These are phyloP conservation scores for Dactylellina haptotyla DNA, from an alignment of 2,329 filamentous ascomycete genomes.

Conservation along the genomic window DNA sequence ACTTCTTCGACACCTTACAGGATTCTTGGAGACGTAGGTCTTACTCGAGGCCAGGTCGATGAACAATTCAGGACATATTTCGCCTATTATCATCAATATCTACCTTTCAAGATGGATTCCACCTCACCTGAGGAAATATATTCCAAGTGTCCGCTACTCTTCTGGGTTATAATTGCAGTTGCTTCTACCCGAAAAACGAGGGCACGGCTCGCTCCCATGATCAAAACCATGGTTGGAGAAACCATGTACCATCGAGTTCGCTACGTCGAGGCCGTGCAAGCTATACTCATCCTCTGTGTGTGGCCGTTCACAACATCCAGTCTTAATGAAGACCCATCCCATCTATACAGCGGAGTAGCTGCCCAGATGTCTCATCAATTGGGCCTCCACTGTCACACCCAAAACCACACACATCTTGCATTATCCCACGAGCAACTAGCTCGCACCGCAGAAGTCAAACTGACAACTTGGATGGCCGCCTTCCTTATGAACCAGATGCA, in stretches of 20 bases:
- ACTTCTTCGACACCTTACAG: constrained; percentile 23
- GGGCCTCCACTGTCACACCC: constrained; percentile 23
- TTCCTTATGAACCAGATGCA: constrained; percentile 31
- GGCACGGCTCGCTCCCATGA: constrained; percentile 23
- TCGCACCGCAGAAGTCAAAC: constrained; percentile 17
- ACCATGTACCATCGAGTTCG: constrained; percentile 5
- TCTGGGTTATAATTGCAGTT: constrained; percentile 32
- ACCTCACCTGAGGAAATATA: constrained; percentile 29
- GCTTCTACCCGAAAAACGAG: constrained; percentile 24
- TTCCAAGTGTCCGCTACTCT: constrained; percentile 12
- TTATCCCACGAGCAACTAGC: constrained; percentile 8
- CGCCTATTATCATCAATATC: constrained; percentile 33
- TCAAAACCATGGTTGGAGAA: constrained; percentile 14
- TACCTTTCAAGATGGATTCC: constrained; percentile 27
- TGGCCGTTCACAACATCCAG: constrained; percentile 18
- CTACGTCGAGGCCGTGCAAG: constrained; percentile 16
- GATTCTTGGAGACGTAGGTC: constrained; percentile 33
- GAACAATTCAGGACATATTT: constrained; percentile 36
- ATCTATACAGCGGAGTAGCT: constrained; percentile 31
- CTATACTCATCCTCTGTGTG: constrained; percentile 21
- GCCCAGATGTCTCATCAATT: constrained; percentile 24
- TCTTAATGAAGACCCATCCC: constrained; percentile 29
- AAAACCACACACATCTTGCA: constrained; percentile 18
- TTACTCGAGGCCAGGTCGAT: constrained; percentile 31
- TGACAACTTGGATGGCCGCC: constrained; percentile 24